Base-by-base conservation (phyloP, 1,284 basidiomycete species). In the Xerocomus minutiporus region DNA sequence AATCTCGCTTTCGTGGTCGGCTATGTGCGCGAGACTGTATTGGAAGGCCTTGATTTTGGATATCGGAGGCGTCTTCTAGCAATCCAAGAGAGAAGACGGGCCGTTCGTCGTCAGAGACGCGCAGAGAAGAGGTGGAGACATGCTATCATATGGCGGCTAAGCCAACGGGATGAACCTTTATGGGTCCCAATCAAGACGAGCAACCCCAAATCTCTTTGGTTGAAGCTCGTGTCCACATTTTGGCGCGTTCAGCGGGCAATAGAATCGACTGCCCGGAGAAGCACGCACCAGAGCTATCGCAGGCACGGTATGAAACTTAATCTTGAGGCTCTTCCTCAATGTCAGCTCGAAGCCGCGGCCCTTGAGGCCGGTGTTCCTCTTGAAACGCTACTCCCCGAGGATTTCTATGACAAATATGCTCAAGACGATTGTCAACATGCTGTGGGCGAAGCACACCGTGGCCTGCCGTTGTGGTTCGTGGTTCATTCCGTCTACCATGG, bases 21-120 rank as follows among this genome's bases (percentile, higher is more conserved):
- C 3, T 76, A 87, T 49, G 80, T 80, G 11, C 79, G 87, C 13
- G 86, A 88, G 59, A 84, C 83, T 0, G 78, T 92, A 44, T 71
- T 90, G 25, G 90, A 93, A 65, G 78, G 76, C 4, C 75, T 85
- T 38, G 81, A 83, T 61, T 72, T 83, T 5, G 75, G 78, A 1
- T 84, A 86, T 59, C 74, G 80, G n/a, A 73, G 71, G 50, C 80
- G 84, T 8, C 62, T 83, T 51, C 63, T 69, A 25, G 64, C 61
- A 2, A 66, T 77, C 35, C 72, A 74, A 12, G 66, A 66, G 48
- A 73, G 68, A 25, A 64, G 77, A 56, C 70, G 73, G 60, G 66
- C 74, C 58, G 65, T 72, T 48, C 61, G 58, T 35, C 69, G 64
- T 62, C 61, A 66, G 56, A 59, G 71, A 50, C 72, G 75, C 46